Evolutionary conservation across 352 stramenopile genomes (phyloP), one percentile per base, ranked within the genome.

Genomic region (Phytophthora multivora): DNA sequence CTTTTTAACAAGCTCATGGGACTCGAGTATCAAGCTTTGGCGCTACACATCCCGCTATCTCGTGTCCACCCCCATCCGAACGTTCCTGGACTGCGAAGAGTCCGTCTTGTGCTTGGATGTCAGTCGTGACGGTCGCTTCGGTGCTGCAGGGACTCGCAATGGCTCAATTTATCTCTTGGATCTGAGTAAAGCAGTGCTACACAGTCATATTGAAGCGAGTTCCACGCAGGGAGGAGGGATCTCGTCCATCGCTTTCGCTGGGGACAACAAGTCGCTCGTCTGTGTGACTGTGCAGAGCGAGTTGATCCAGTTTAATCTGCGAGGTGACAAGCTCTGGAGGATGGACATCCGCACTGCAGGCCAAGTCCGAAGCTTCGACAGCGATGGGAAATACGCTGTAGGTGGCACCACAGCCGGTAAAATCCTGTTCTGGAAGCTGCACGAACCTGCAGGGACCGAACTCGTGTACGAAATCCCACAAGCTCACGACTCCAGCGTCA

Each of bases 21-120:
- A 93, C 56, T 88, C 81, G 0, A 91, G 67, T 0, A 73, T 93
- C 56, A 93, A 91, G 55, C 49, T 89, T 18, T 93, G 85, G 85
- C 67, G 77, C 12, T 93, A 90, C 36, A 88, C 82, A 1, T 63
- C 80, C 9, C 75, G 57, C 9, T 72, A 69, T 21, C 80, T 93
- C 19, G 62, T 88, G 2, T 49, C 69, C 8, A 78, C 71, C 0
- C 80, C 78, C 4, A 71, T 90, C 7, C 66, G 63, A 21, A 89
- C 75, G 1, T 90, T 91, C 47, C 30, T 77, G 5, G 75, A 90
- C 23, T 89, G 78, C 13, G 75, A 87, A 55, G 83, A 90, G 38
- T 78, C 80, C 4, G 69, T 93, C 0, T 52, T 89, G 39, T 93
- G 80, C 26, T 62, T 93, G 19, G 82, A 87, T 25, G 83, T 80